Evolutionary conservation across 2,329 filamentous ascomycete species (phyloP), one percentile per base, ranked within the genome.

Genomic region (Tolypocladium pustulatum): DNA sequence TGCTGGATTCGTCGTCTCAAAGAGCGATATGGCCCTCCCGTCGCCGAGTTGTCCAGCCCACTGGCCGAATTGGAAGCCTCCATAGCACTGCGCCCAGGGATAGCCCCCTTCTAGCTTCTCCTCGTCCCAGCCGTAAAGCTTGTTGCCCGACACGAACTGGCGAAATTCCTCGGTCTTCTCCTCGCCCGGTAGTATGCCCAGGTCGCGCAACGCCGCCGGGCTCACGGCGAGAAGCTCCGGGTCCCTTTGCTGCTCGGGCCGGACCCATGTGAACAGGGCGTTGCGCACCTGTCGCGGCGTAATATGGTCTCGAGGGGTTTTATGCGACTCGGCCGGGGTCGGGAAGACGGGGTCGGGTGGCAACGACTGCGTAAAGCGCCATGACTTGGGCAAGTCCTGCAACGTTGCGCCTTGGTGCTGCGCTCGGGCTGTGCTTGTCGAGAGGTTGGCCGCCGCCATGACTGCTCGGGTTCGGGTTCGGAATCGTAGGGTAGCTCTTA

Each of bases 61-160:
- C 64, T 89, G 85, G 7, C 94, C 94, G 69, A 87, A 85, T 68
- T 86, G 81, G 68, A 82, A 85, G 59, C 93, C 93, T 59, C 94
- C 94, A 71, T 99, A 99, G 75, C 94, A 97, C 75, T 99, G 94
- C 37, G 94, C 92, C 94, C 94, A 99, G 0, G 94, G 93, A 71
- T 99, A 99, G 51, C 94, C 85, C 25, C 89, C 88, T 59, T 84
- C 76, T 30, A 76, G 70, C 63, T 78, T 80, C 59, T 85, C 81
- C 60, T 88, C 82, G 63, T 91, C 82, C 83, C 88, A 89, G 55
- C 91, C 93, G 58, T 89, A 83, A 17, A 97, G 81, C 68, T 85
- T 86, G 70, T 94, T 96, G 3, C 94, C 94, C 0, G 89, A 85
- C 8, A 95, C 88, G 0, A 91, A 79, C 60, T 88, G 80, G 61